A percentile compares a stretch with the other conserved stretches of the same genome.
phyloP scores from a whole-genome alignment of 169 alveolate species.

The Perkinsus olseni region DNA sequence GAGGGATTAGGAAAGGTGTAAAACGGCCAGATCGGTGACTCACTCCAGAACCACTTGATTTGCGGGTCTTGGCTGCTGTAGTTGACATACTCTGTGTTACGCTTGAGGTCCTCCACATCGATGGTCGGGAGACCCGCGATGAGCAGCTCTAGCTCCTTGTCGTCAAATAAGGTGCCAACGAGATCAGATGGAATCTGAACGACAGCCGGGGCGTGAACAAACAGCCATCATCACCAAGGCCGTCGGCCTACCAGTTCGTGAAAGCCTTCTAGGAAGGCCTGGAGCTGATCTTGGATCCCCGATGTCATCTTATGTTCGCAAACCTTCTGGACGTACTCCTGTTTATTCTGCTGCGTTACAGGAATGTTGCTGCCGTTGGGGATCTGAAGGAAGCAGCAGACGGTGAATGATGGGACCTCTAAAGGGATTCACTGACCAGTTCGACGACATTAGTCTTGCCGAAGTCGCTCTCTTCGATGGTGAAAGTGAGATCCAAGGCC shows the following conservation, averaged over 20 bases:
- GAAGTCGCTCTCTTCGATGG: conserved; percentile 83
- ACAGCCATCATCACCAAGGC: neutral
- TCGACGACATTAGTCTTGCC: conserved; percentile 46
- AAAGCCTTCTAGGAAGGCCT: conserved; percentile 94
- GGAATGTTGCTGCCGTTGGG: neutral
- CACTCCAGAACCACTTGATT: conserved; percentile 82
- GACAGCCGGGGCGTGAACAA: too few species aligned
- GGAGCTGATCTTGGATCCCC: conserved; percentile 85
- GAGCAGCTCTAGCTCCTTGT: conserved; percentile 84
- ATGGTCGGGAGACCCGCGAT: conserved; percentile 93
- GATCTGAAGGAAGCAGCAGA: neutral
- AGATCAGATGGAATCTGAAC: neutral
- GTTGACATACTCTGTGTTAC: conserved; percentile 87
- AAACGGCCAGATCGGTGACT: too few species aligned
- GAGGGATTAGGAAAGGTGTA: conserved; percentile 3
- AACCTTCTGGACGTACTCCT: conserved; percentile 84
- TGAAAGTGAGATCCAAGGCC: conserved; percentile 14
- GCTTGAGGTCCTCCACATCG: conserved; percentile 85
- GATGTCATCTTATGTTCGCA: conserved; percentile 89
- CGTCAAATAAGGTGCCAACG: conserved; percentile 87
- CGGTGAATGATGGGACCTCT: neutral
- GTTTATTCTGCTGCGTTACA: conserved; percentile 79
- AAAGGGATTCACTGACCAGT: neutral
- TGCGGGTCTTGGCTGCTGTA: conserved; percentile 73
- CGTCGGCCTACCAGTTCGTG: conserved; percentile 61